Evolutionary conservation across 2,329 filamentous ascomycete genomes (phyloP).

Genomic region (Xylaria sp.): DNA sequence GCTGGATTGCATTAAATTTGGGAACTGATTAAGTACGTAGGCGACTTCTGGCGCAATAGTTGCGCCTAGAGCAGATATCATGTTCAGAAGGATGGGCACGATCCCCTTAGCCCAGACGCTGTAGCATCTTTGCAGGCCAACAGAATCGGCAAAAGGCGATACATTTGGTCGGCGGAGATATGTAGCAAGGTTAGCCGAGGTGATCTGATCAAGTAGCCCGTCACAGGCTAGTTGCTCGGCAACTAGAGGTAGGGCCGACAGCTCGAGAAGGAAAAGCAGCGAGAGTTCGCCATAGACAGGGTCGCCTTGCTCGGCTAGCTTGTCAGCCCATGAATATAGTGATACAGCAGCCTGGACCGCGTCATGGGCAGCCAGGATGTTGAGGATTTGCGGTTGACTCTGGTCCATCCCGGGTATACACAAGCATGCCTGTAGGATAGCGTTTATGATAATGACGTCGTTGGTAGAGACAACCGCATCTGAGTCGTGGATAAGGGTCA

Average conservation of each 20-base stretch:
- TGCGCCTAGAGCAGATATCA: conserved; percentile 82
- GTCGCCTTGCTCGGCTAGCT: conserved; percentile 79
- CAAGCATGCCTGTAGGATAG: conserved; percentile 85
- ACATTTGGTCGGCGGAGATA: conserved; percentile 78
- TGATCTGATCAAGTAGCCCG: conserved; percentile 81
- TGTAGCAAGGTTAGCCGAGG: conserved; percentile 80
- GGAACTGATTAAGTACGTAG: conserved; percentile 90
- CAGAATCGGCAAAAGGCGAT: conserved; percentile 80
- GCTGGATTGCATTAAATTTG: conserved; percentile 78
- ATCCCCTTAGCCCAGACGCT: conserved; percentile 90
- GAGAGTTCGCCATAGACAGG: conserved; percentile 95
- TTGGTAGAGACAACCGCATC: conserved; percentile 73
- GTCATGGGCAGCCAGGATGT: conserved; percentile 76
- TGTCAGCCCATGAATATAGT: conserved; percentile 94
- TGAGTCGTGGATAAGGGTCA: conserved; percentile 82
- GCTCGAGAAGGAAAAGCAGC: conserved; percentile 85
- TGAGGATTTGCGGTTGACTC: conserved; percentile 75
- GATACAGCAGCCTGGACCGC: conserved; percentile 84
- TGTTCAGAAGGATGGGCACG: conserved; percentile 87
- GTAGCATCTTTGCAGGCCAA: conserved; percentile 78
- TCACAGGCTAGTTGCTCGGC: conserved; percentile 93
- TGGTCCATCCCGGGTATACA: conserved; percentile 80
- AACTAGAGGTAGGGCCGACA: conserved; percentile 82
- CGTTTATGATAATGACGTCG: conserved; percentile 88
- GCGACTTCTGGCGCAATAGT: conserved; percentile 86